Conservation (phyloP, 768 basidiomycete species). For the Butyriboletus loyo region DNA sequence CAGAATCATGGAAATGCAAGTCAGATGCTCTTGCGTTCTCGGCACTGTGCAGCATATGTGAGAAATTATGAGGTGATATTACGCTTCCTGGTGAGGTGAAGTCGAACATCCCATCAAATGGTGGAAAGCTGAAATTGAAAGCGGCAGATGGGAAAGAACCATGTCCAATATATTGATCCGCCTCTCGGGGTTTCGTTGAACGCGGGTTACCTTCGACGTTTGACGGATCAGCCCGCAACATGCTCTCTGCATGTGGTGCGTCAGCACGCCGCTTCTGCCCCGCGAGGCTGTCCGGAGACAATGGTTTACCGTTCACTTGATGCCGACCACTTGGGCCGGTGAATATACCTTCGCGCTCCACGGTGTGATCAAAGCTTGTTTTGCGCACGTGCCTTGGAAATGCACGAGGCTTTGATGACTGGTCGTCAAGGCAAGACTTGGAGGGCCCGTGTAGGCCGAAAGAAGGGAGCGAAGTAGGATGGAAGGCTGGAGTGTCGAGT, state of each 20-base stretch:
- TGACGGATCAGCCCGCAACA: constrained; percentile 76
- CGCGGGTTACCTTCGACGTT: constrained; percentile 41
- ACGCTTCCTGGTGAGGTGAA: constrained; percentile 35
- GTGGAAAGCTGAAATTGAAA: constrained; percentile 72
- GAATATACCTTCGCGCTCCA: constrained; percentile 63
- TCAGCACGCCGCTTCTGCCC: constrained; percentile 82
- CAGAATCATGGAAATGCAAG: constrained; percentile 31
- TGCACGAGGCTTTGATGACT: constrained; percentile 42
- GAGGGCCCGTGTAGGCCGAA: constrained; percentile 62
- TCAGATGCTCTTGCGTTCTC: constrained; percentile 30
- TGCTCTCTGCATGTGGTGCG: constrained; percentile 74
- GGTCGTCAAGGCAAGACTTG: constrained; percentile 30
- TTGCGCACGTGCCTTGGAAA: constrained; percentile 89
- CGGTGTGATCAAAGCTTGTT: constrained; percentile 93
- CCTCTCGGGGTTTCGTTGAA: constrained; percentile 31
- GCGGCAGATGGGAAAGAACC: constrained; percentile 63
- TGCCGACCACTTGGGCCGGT: constrained; percentile 63
- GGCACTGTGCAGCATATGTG: constrained; percentile 31
- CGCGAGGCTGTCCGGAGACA: constrained; percentile 58
- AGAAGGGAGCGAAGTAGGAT: constrained; percentile 74
- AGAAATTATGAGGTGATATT: constrained; percentile 36
- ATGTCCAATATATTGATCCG: constrained; percentile 39
- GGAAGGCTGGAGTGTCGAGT: constrained; percentile 48
- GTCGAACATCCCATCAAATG: constrained; percentile 65
- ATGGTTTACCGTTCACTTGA: constrained; percentile 76